Conservation (phyloP, 768 basidiomycete species). For the Rhodotorula diobovata region DNA sequence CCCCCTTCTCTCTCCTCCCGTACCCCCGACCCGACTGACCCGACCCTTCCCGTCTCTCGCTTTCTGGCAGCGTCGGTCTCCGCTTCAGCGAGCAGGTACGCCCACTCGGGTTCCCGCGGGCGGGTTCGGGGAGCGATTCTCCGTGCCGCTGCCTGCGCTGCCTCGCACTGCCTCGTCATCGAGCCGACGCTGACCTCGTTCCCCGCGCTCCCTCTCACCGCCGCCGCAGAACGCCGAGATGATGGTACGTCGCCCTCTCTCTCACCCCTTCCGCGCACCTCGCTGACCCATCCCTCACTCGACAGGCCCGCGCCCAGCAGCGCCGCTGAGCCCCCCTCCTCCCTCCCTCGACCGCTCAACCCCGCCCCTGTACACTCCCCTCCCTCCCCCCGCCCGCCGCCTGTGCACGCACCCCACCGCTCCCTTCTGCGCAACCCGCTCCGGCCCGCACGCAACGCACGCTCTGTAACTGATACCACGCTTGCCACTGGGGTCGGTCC, state of each 20-base stretch:
- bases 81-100: conserved; percentile 25
- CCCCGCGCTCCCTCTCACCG: too few species aligned
- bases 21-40: background rate
- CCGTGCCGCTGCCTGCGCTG: background rate
- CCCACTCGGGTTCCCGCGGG: too few species aligned
- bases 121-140: too few species aligned
- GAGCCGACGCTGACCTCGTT: background rate
- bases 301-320: conserved; percentile 12
- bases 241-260: conserved; percentile 13
- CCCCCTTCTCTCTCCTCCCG: background rate
- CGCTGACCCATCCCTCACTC: background rate
- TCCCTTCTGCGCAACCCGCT: too few species aligned
- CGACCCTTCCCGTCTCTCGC: background rate
- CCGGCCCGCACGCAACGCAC: too few species aligned
- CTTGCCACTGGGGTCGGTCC: too few species aligned
- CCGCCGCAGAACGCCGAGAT: conserved; percentile 35
- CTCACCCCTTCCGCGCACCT: too few species aligned
- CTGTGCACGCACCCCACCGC: too few species aligned
- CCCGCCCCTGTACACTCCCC: background rate
- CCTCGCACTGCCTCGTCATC: background rate
- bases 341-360: background rate
- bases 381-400: background rate
- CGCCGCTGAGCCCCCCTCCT: background rate
- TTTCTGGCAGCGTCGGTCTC: conserved; percentile 26
- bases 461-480: background rate